These are phyloP conservation scores for Cyanophora paradoxa DNA, from an alignment of 78 protist species.

Conservation along the genomic window DNA sequence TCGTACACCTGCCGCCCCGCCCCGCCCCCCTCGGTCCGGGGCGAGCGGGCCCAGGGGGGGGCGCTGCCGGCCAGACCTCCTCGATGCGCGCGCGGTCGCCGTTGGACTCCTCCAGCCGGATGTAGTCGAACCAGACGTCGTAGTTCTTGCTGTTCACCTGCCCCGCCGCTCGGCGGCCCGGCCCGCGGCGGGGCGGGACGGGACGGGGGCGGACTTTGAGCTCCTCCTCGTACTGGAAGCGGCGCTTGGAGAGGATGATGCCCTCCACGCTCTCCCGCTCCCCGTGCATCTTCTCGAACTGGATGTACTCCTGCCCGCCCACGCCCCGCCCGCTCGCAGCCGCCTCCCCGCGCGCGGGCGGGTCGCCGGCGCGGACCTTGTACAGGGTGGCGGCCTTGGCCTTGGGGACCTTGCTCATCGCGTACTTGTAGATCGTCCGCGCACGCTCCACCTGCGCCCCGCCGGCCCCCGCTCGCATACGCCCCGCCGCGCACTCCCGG, in stretches of 20 bases:
- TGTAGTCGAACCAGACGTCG: conserved; percentile 96
- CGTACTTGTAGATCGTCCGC: conserved; percentile 17
- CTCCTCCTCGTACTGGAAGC: conserved; percentile 89
- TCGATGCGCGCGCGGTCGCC: conserved; percentile 48
- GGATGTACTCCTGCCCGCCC: conserved; percentile 38
- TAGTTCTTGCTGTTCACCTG: conserved; percentile 65
- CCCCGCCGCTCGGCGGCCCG: background rate
- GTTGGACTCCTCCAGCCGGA: conserved; percentile 77
- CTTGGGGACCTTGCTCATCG: too few relatives aligned
- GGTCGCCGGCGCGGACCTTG: too few relatives aligned
- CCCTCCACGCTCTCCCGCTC: conserved; percentile 77
- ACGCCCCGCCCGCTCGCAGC: too few relatives aligned
- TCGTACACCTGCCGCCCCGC: conserved; percentile 87
- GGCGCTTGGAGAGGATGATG: conserved; percentile 64
- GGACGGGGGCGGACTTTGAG: too few relatives aligned
- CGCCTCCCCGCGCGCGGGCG: too few relatives aligned
- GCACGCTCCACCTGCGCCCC: conserved; percentile 8
- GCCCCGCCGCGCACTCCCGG: background rate
- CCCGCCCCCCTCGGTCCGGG: background rate
- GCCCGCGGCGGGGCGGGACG: too few relatives aligned
- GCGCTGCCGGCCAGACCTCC: background rate
- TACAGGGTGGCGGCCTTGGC: too few relatives aligned
- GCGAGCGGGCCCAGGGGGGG: background rate
- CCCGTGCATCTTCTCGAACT: conserved; percentile 86
- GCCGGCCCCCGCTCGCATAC: background rate